phyloP scores from a whole-genome alignment of 2,329 filamentous ascomycete species.

The Clonostachys solani region DNA sequence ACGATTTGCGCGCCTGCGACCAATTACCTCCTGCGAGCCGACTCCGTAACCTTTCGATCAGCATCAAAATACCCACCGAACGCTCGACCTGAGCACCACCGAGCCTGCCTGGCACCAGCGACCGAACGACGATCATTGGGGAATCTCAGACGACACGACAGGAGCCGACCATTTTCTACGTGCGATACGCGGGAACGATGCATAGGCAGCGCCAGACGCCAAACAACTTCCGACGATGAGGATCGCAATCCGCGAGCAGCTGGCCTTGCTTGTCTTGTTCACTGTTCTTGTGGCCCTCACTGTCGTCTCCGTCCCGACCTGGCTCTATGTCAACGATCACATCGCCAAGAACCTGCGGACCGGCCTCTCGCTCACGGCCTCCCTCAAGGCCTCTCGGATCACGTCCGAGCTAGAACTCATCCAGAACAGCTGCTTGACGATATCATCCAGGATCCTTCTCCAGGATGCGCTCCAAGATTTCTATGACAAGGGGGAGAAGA shows the following conservation, averaged over 20 bases:
- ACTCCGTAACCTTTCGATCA: too few species aligned
- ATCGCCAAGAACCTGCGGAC: conserved; percentile 48
- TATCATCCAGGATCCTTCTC: conserved; percentile 62
- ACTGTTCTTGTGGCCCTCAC: conserved; percentile 71
- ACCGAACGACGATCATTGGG: neutral
- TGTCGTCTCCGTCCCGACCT: conserved; percentile 75
- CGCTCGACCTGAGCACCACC: neutral
- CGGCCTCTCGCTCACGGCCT: conserved; percentile 73
- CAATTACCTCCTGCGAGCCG: too few species aligned
- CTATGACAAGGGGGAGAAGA: conserved; percentile 39
- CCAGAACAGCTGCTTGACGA: conserved; percentile 67
- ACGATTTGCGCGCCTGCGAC: too few species aligned
- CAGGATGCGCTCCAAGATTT: conserved; percentile 48
- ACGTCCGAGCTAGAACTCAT: conserved; percentile 75
- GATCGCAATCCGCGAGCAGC: conserved; percentile 83
- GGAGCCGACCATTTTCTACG: too few species aligned
- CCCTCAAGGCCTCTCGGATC: conserved; percentile 80
- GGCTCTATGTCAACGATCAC: conserved; percentile 53
- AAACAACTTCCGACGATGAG: conserved; percentile 55
- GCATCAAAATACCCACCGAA: too few species aligned
- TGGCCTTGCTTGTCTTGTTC: conserved; percentile 73
- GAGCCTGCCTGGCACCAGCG: neutral
- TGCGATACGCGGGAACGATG: conserved; percentile 1
- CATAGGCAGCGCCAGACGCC: neutral
- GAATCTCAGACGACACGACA: too few species aligned